phyloP scores from a whole-genome alignment of 2,329 filamentous ascomycete genomes.

The Thielaviopsis populi region DNA sequence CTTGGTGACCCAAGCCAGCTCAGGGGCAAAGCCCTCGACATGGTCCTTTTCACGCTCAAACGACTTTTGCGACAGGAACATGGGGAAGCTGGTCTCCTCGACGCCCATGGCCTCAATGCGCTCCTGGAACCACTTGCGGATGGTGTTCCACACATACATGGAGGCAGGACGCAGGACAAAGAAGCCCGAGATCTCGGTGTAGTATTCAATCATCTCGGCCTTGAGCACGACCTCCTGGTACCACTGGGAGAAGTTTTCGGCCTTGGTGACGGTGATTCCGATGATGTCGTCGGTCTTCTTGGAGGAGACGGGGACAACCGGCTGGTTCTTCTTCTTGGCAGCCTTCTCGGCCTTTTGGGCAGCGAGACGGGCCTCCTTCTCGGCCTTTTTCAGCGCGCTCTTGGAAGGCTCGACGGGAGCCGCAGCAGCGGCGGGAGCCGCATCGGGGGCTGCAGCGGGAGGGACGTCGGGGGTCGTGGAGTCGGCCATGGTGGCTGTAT shows the following conservation, averaged over 20 bases:
- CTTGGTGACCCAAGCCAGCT: slow-evolving; percentile 79
- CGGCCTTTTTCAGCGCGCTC: slow-evolving; percentile 50
- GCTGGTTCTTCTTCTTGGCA: slow-evolving; percentile 36
- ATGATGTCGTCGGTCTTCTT: slow-evolving; percentile 57
- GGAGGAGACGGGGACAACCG: slow-evolving; percentile 42
- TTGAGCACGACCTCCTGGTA: slow-evolving; percentile 97
- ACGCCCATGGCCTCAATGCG: slow-evolving; percentile 85
- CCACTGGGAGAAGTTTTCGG: slow-evolving; percentile 82
- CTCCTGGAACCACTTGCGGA: slow-evolving; percentile 51
- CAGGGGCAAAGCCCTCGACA: slow-evolving; percentile 94
- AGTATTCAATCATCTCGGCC: slow-evolving; percentile 96
- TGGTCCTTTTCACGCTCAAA: slow-evolving; percentile 84
- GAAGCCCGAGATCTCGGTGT: slow-evolving; percentile 83
- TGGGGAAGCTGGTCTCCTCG: slow-evolving; percentile 89
- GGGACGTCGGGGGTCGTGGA: slow-evolving; percentile 13
- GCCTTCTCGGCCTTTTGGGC: slow-evolving; percentile 48
- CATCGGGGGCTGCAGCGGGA: slow-evolving; percentile 12
- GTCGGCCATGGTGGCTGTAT: slow-evolving; percentile 18
- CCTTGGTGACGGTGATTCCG: slow-evolving; percentile 75
- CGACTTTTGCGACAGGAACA: slow-evolving; percentile 88
- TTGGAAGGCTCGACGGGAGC: slow-evolving; percentile 34
- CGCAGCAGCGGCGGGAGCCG: slow-evolving; percentile 22
- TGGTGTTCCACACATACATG: slow-evolving; percentile 53
- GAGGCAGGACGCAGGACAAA: slow-evolving; percentile 70
- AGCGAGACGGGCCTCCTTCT: slow-evolving; percentile 47